Conservation (phyloP, 768 basidiomycete species). For the Psilocybe subaeruginosa region DNA sequence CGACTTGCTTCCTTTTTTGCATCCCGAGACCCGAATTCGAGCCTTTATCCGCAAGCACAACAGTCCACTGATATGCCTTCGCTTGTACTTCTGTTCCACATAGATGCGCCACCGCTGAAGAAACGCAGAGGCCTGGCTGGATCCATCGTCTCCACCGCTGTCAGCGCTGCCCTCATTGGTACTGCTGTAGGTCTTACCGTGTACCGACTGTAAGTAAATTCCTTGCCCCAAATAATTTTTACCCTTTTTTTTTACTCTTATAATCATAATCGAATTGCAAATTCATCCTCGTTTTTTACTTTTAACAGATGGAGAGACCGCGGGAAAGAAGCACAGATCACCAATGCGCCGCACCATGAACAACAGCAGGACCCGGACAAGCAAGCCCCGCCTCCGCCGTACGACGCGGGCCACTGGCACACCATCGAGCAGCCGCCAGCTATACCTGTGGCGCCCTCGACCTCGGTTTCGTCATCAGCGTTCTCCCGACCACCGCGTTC, state of each 20-base stretch:
- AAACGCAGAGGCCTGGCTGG: slow-evolving; percentile 81
- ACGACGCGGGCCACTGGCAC: slow-evolving; percentile 63
- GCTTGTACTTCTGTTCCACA: slow-evolving; percentile 50
- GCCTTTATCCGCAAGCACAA: slow-evolving; percentile 3
- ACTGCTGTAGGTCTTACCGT: slow-evolving; percentile 87
- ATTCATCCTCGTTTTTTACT: not conserved
- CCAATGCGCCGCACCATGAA: slow-evolving; percentile 28
- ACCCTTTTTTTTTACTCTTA: not conserved
- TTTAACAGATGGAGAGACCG: slow-evolving; percentile 73
- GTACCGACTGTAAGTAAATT: slow-evolving; percentile 73
- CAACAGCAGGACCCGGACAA: slow-evolving; percentile 19
- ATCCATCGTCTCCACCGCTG: slow-evolving; percentile 80
- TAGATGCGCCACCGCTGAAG: slow-evolving; percentile 80
- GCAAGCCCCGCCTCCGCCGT: slow-evolving; percentile 58
- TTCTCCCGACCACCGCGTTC: slow-evolving; percentile 27
- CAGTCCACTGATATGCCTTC: slow-evolving; percentile 28
- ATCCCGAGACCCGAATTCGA: not conserved
- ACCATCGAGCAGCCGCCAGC: slow-evolving; percentile 34
- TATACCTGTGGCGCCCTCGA: slow-evolving; percentile 26
- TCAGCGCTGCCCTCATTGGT: slow-evolving; percentile 85
- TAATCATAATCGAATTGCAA: not conserved
- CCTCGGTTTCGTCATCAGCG: not conserved
- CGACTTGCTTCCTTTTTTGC: slow-evolving; percentile 9
- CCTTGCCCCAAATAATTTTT: no score
- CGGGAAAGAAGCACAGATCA: slow-evolving; percentile 46